Evolutionary conservation across 495 filamentous ascomycete genomes (phyloP).

Genomic region (Trichoderma erinaceum): DNA sequence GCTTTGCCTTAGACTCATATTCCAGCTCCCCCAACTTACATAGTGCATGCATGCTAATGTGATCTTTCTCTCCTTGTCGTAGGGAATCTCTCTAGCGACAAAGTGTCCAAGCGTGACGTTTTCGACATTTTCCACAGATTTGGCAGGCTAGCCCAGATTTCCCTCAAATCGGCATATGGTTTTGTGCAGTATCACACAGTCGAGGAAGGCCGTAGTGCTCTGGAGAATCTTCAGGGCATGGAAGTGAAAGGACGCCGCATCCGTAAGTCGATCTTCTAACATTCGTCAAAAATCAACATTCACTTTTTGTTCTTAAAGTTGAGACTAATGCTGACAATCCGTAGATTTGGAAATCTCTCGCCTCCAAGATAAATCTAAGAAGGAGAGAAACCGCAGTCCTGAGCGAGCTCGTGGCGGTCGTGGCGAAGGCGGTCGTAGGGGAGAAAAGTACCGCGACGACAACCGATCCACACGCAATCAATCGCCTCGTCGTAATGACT

Average conservation of each 20-base stretch:
- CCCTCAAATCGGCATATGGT: constrained; percentile 93
- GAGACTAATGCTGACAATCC: constrained; percentile 18
- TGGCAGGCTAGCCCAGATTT: constrained; percentile 87
- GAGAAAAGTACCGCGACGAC: constrained; percentile 53
- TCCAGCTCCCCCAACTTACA: neutral
- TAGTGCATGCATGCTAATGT: constrained; percentile 12
- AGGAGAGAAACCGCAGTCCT: constrained; percentile 35
- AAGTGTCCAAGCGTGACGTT: constrained; percentile 87
- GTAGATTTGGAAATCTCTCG: constrained; percentile 92
- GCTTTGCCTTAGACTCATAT: neutral
- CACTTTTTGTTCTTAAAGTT: neutral
- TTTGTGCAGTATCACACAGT: constrained; percentile 90
- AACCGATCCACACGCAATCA: constrained; percentile 54
- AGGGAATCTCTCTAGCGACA: constrained; percentile 92
- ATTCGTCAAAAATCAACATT: no score
- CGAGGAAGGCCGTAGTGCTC: constrained; percentile 62
- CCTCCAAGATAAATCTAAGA: constrained; percentile 68
- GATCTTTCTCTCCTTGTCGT: constrained; percentile 9
- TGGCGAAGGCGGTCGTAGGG: constrained; percentile 22
- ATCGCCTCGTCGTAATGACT: constrained; percentile 42
- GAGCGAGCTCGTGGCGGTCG: constrained; percentile 25
- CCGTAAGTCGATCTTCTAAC: constrained; percentile 56
- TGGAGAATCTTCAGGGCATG: constrained; percentile 70
- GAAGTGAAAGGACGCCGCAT: constrained; percentile 80
- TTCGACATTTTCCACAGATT: constrained; percentile 84